Conservation (phyloP, 2,329 filamentous ascomycete species). For the Xylaria sp. region DNA sequence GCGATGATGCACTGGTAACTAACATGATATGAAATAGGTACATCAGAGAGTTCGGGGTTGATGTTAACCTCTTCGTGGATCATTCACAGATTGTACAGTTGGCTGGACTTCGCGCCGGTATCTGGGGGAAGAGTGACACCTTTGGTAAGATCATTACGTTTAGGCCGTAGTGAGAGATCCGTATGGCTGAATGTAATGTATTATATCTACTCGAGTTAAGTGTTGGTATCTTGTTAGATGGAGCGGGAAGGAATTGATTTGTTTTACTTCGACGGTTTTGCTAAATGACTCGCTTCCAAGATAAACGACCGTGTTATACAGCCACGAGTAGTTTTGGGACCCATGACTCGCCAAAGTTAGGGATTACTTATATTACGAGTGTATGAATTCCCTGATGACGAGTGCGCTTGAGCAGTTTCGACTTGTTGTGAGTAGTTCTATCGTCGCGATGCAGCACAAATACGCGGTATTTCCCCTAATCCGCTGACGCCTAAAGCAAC, state of each 20-base stretch:
- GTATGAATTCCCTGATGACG: neutral
- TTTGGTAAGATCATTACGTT: neutral
- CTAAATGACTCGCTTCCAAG: neutral
- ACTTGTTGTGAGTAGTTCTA: neutral
- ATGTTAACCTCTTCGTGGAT: neutral
- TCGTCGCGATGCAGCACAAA: neutral
- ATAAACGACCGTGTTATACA: neutral
- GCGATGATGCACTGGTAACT: neutral
- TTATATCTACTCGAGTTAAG: neutral
- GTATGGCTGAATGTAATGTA: neutral
- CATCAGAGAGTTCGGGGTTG: slow-evolving; percentile 1
- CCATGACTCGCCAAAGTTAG: too few species aligned
- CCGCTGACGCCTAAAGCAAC: too few species aligned
- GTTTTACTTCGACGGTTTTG: neutral
- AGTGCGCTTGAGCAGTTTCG: too few species aligned
- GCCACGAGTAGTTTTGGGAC: neutral
- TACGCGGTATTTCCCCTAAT: too few species aligned
- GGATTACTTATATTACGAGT: too few species aligned
- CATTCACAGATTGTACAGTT: slow-evolving; percentile 2
- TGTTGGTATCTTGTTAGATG: neutral
- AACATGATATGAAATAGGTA: neutral
- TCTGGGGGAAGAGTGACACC: slow-evolving; percentile 1
- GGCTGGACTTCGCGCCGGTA: neutral
- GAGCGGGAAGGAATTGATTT: neutral
- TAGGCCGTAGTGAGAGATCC: neutral